phyloP scores from a whole-genome alignment of 495 filamentous ascomycete species.

The Neurospora tetrasperma region DNA sequence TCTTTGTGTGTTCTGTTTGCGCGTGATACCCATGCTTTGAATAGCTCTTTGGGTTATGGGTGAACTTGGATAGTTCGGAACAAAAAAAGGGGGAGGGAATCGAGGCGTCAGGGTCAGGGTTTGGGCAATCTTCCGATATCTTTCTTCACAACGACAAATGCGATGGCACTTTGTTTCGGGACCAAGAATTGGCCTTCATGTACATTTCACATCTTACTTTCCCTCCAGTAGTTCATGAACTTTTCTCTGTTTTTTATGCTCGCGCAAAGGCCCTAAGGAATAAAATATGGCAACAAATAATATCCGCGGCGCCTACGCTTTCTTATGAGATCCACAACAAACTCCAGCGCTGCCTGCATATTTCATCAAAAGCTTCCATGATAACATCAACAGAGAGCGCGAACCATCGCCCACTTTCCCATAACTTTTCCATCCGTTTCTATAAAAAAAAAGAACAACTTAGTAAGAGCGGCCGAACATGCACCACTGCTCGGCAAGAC shows the following conservation, averaged over 20 bases:
- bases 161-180: not conserved
- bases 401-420: not conserved
- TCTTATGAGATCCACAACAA: not conserved
- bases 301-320: not conserved
- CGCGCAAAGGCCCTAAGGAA: not conserved
- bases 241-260: not conserved
- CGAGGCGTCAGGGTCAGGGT: not conserved
- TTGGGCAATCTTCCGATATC: not conserved
- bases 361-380: not conserved
- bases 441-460: not conserved
- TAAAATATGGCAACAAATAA: not conserved
- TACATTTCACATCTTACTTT: not conserved
- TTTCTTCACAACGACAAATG: not conserved
- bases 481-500: conserved; percentile 66
- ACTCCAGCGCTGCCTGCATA: not conserved
- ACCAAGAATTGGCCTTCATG: not conserved
- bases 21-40: not conserved
- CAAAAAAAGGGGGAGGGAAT: not conserved
- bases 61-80: not conserved
- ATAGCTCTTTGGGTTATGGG: not conserved
- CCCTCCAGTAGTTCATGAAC: not conserved
- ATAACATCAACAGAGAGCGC: not conserved
- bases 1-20: not conserved
- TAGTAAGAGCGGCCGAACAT: conserved; percentile 72
- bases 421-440: not conserved